Percentiles rank a stretch among this genome's conserved stretches.
These are phyloP conservation scores for Pseudogymnoascus sp. DNA, from an alignment of 2,329 filamentous ascomycete genomes.

Conservation along the genomic window DNA sequence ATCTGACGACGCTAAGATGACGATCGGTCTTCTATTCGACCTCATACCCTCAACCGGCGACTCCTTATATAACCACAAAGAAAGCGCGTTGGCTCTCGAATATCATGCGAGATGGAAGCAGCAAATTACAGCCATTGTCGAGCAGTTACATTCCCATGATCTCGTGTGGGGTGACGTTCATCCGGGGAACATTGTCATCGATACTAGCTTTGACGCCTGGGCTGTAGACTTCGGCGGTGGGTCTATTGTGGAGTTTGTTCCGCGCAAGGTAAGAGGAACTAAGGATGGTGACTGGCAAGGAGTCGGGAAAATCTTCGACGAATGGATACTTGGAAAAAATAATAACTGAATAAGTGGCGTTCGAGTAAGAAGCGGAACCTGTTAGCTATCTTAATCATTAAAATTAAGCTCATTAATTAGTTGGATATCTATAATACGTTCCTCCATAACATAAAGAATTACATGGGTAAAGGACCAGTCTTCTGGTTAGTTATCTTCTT, in stretches of 20 bases:
- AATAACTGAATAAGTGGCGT: neutral
- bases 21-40: slow-evolving; percentile 15
- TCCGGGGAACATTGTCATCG: slow-evolving; percentile 18
- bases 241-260: slow-evolving; percentile 16
- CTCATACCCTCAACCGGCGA: slow-evolving; percentile 14
- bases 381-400: neutral
- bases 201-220: slow-evolving; percentile 15
- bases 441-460: too few species aligned
- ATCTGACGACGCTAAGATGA: slow-evolving; percentile 13
- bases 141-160: slow-evolving; percentile 14
- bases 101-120: slow-evolving; percentile 14
- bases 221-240: slow-evolving; percentile 20
- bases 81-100: slow-evolving; percentile 8
- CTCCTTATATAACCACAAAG: slow-evolving; percentile 10
- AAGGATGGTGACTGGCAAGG: slow-evolving; percentile 15
- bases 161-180: slow-evolving; percentile 20
- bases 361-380: too few species aligned
- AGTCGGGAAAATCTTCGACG: slow-evolving; percentile 13
- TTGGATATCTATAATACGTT: neutral
- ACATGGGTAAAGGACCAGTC: too few species aligned
- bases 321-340: slow-evolving; percentile 2
- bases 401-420: neutral
- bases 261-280: slow-evolving; percentile 14
- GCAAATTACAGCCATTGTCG: slow-evolving; percentile 13
- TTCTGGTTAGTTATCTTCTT: too few species aligned